Evolutionary conservation across 2,329 filamentous ascomycete species (phyloP), one percentile per base, ranked within the genome.

Genomic region (Fusarium algeriense): DNA sequence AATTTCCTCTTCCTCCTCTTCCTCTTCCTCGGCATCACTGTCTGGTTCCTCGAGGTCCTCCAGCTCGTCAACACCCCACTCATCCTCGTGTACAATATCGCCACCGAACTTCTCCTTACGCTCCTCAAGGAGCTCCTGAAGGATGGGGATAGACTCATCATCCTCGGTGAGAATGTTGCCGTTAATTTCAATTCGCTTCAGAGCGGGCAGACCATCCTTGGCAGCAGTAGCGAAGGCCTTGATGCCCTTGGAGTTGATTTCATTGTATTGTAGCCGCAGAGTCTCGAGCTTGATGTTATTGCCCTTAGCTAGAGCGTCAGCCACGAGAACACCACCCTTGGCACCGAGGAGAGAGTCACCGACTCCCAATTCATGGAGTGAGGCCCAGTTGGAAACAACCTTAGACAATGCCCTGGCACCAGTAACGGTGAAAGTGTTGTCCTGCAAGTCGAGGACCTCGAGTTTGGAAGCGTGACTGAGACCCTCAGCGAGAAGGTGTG

Each of bases 121-220:
- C 77, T 89, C 87, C 64, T 93, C 91, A 30, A 98, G 85, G 32
- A 96, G 84, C 55, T 90, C 88, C 73, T 90, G 89, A 48, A 98
- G 85, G 26, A 85, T 85, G 67, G 89, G 82, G 44, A 98, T 87
- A 32, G 89, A 89, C 49, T 88, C 85, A 75, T 98, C 94, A 5
- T 97, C 94, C 80, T 98, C 95, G 12, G 88, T 85, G 76, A 99
- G 97, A 79, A 94, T 96, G 85, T 99, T 99, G 54, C 96, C 96
- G 80, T 99, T 98, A 73, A 99, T 85, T 83, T 98, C 96, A 53
- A 99, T 89, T 76, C 95, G 91, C 83, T 91, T 92, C 73, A 99
- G 84, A 15, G 88, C 88, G 3, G 94, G 94, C 12, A 99, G 87
- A 5, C 87, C 86, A 12, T 87, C 84, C 75, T 89, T 89, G 7